Evolutionary conservation across 345 rosid genomes (phyloP), one percentile per base, ranked within the genome.

Genomic region (Rhodomyrtus tomentosa): DNA sequence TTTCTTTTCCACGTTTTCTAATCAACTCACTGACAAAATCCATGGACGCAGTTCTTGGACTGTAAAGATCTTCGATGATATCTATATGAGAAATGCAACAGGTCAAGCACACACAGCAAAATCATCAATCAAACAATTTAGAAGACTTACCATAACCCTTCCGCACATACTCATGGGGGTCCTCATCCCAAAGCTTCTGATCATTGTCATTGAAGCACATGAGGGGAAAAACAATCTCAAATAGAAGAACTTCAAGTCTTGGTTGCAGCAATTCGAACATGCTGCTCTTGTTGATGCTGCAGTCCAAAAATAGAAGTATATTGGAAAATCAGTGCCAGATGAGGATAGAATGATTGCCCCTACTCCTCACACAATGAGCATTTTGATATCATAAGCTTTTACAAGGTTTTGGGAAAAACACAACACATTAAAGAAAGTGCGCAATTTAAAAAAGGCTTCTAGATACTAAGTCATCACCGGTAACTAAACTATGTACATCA

Each of bases 141-240:
- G 55, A 85, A 40, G 81, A 90, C 99, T 92, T 90, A 98, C 99
- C 98, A 91, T 98, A 98, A 52, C 99, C 99, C 90, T 98, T 98
- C 92, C 99, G 94, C 87, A 98, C 99, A 89, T 98, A 98, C 90
- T 98, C 99, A 86, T 98, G 99, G 18, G 99, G 98, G 85, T 98
- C 99, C 91, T 98, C 99, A 82, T 95, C 99, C 99, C 99, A 98
- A 85, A 98, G 99, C 89, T 93, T 92, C 91, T 98, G 99, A 91
- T 98, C 99, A 90, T 89, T 85, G 89, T 98, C 99, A 91, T 89
- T 95, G 89, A 98, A 98, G 92, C 99, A 98, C 98, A 96, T 93
- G 55, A 98, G 96, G 73, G 99, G 99, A 84, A 96, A 98, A 87
- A 98, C 94, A 84, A 98, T 93, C 93, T 98, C 99, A 92, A 95